phyloP scores from a whole-genome alignment of 306 rosid genomes.

The Prosopis cineraria region DNA sequence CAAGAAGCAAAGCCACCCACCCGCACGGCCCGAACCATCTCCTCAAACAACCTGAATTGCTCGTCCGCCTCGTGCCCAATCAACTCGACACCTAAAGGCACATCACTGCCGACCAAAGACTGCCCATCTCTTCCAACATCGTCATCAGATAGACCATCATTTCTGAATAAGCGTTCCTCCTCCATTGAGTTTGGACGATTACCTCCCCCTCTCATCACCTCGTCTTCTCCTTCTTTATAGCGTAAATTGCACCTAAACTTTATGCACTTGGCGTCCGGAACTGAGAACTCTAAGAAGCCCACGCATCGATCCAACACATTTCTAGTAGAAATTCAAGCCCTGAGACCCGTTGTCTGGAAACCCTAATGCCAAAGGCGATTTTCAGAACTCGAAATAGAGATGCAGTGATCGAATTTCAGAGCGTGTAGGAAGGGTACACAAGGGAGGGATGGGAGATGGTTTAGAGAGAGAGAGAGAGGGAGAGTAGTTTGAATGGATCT shows the following conservation, averaged over 20 bases:
- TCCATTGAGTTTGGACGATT: conserved; percentile 35
- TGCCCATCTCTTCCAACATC: conserved; percentile 39
- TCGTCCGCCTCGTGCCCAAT: conserved; percentile 29
- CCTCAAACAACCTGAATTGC: conserved; percentile 45
- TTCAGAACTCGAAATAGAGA: background rate
- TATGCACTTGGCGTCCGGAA: conserved; percentile 59
- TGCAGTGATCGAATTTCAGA: conserved; percentile 2
- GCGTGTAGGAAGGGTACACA: background rate
- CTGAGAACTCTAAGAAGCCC: conserved; percentile 39
- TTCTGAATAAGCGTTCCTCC: conserved; percentile 46
- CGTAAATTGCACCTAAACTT: conserved; percentile 80
- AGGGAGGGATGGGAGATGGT: background rate
- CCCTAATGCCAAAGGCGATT: conserved; percentile 51
- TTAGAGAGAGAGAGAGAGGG: background rate
- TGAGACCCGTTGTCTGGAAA: conserved; percentile 33
- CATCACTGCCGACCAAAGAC: conserved; percentile 8
- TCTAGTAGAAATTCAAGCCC: conserved; percentile 14
- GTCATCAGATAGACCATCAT: conserved; percentile 36
- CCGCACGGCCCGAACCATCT: conserved; percentile 44
- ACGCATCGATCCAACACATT: conserved; percentile 67
- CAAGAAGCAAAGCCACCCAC: conserved; percentile 38
- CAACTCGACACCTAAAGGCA: conserved; percentile 21
- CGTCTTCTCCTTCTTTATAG: conserved; percentile 61
- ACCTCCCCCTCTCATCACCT: conserved; percentile 33
- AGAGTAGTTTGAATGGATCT: conserved; percentile 47